phyloP scores from a whole-genome alignment of 2,329 filamentous ascomycete species.

The Diaporthe amygdali region DNA sequence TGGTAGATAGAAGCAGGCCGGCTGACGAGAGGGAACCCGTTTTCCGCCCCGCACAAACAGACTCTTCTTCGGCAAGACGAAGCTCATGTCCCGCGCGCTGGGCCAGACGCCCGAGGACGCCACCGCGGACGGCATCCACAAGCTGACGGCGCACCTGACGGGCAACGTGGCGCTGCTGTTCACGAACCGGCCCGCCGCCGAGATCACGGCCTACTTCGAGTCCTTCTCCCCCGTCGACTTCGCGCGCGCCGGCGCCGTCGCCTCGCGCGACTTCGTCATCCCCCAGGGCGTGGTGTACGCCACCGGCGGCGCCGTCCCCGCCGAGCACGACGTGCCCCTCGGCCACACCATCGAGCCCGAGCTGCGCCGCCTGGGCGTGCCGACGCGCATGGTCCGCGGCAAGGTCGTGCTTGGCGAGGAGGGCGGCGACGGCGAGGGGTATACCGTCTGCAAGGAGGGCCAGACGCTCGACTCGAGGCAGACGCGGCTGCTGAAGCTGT shows the following conservation, averaged over 20 bases:
- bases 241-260: slow-evolving; percentile 82
- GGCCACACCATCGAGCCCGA: slow-evolving; percentile 90
- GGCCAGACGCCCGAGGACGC: slow-evolving; percentile 80
- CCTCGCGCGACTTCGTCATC: slow-evolving; percentile 77
- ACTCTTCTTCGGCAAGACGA: slow-evolving; percentile 98
- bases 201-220: slow-evolving; percentile 76
- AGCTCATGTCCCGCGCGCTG: slow-evolving; percentile 96
- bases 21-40: slow-evolving; percentile 1
- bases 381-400: slow-evolving; percentile 86
- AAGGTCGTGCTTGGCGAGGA: slow-evolving; percentile 74
- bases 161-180: slow-evolving; percentile 91
- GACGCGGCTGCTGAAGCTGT: slow-evolving; percentile 92
- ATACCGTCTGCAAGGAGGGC: slow-evolving; percentile 83
- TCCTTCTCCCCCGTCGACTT: slow-evolving; percentile 81
- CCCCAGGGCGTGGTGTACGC: slow-evolving; percentile 84
- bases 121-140: slow-evolving; percentile 77
- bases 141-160: slow-evolving; percentile 70
- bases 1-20: slow-evolving; percentile 12
- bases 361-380: slow-evolving; percentile 86
- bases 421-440: slow-evolving; percentile 63
- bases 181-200: slow-evolving; percentile 74
- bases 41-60: slow-evolving; percentile 47
- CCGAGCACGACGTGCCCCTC: slow-evolving; percentile 83
- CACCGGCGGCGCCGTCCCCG: slow-evolving; percentile 78
- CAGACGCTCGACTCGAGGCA: slow-evolving; percentile 88